Evolutionary conservation across 2,329 filamentous ascomycete genomes (phyloP).

Genomic region (Botryotinia globosa): DNA sequence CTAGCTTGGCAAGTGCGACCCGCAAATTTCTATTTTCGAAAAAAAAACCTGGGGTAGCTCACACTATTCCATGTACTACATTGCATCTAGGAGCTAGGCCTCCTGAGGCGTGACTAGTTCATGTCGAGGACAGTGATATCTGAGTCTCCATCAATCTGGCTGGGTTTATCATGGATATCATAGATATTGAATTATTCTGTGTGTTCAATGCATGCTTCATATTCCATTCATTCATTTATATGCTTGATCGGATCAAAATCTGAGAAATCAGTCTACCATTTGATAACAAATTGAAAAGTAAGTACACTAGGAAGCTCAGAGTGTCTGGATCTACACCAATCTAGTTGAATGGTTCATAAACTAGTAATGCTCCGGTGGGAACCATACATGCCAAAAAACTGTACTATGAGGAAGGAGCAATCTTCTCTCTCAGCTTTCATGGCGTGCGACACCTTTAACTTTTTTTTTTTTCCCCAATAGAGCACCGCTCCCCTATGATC

Average conservation of each 20-base stretch:
- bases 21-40: neutral
- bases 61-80: neutral
- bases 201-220: neutral
- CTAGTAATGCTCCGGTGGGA: neutral
- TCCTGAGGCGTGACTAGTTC: neutral
- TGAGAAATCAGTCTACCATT: neutral
- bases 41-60: neutral
- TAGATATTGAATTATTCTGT: neutral
- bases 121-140: neutral
- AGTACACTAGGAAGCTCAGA: neutral
- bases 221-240: neutral
- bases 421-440: neutral
- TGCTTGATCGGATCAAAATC: neutral
- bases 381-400: neutral
- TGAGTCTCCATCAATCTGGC: neutral
- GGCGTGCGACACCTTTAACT: too few species aligned
- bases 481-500: neutral
- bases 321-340: neutral
- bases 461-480: neutral
- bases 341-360: neutral
- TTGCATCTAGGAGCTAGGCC: neutral
- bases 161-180: neutral
- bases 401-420: neutral
- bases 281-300: neutral
- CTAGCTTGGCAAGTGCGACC: neutral